Evolutionary conservation across 2,329 filamentous ascomycete genomes (phyloP), one percentile per base, ranked within the genome.

Genomic region (Xylariales sp.): DNA sequence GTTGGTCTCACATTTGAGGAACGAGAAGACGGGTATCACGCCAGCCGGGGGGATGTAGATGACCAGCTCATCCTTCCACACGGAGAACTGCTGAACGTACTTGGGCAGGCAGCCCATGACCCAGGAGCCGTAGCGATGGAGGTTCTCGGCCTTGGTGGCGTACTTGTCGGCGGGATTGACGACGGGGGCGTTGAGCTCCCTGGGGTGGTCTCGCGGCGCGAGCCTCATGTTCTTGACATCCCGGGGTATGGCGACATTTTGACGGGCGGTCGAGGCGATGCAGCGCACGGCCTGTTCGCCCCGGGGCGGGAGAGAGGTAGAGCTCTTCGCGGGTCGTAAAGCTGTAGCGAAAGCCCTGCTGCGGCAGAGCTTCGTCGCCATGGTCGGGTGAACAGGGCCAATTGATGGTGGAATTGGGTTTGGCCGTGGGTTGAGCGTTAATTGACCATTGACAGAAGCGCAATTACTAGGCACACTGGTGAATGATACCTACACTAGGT

Each of bases 61-160:
- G 75, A 92, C 94, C 79, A 99, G 89, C 83, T 99, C 96, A 80
- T 99, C 96, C 85, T 99, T 99, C 96, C 96, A 99, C 64, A 99
- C 95, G 12, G 94, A 97, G 85, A 98, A 98, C 84, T 99, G 96
- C 85, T 99, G 97, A 76, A 99, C 89, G 83, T 97, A 97, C 86
- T 97, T 98, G 76, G 96, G 97, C 78, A 99, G 83, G 81, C 93
- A 97, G 74, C 94, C 94, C 89, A 99, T 95, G 77, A 99, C 84
- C 88, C 97, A 99, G 78, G 97, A 90, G 77, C 96, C 96, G 79
- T 99, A 99, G 77, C 90, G 91, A 86, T 99, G 96, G 79, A 98
- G 86, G 78, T 91, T 88, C 73, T 97, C 92, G 74, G 92, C 89
- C 84, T 95, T 96, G 79, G 92, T 90, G 80, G 91, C 86, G 83